Evolutionary conservation across 2,329 filamentous ascomycete genomes (phyloP).

Genomic region (Penicillium sp.): DNA sequence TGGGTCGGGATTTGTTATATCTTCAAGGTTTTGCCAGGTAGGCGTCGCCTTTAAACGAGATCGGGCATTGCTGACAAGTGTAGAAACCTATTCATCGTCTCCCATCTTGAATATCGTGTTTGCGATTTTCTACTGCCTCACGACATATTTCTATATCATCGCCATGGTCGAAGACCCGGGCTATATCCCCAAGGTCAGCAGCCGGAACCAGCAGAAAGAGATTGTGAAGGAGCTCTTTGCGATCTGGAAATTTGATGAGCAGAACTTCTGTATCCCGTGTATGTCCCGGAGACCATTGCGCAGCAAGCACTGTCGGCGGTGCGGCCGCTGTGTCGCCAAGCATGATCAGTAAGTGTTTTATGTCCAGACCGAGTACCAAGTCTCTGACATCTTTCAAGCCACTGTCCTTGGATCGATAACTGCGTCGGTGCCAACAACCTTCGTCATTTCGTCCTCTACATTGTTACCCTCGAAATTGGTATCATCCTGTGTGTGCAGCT

Average conservation of each 20-base stretch:
- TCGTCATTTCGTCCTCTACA: slow-evolving; percentile 88
- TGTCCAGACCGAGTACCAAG: too few relatives aligned
- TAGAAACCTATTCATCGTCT: slow-evolving; percentile 59
- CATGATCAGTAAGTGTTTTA: slow-evolving; percentile 97
- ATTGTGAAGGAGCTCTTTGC: slow-evolving; percentile 81
- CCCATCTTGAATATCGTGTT: slow-evolving; percentile 78
- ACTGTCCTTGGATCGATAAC: slow-evolving; percentile 97
- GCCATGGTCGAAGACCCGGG: slow-evolving; percentile 87
- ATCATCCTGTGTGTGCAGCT: slow-evolving; percentile 67
- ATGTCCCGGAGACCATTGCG: slow-evolving; percentile 89
- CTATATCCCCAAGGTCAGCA: slow-evolving; percentile 83
- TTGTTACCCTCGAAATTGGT: slow-evolving; percentile 69
- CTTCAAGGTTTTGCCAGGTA: slow-evolving; percentile 65
- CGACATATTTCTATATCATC: slow-evolving; percentile 77
- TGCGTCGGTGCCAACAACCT: slow-evolving; percentile 95
- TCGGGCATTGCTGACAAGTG: slow-evolving; percentile 2
- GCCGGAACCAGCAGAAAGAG: slow-evolving; percentile 81
- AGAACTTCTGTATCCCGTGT: slow-evolving; percentile 88
- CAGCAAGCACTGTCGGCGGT: slow-evolving; percentile 92
- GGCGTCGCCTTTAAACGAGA: slow-evolving; percentile 24
- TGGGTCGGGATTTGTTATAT: slow-evolving; percentile 73
- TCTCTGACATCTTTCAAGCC: slow-evolving; percentile 51
- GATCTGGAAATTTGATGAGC: slow-evolving; percentile 84
- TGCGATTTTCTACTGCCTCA: slow-evolving; percentile 56
- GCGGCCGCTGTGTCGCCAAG: slow-evolving; percentile 86